A percentile compares a stretch with the other conserved stretches of the same genome.
These are phyloP conservation scores for Tilletia walkeri DNA, from an alignment of 1,284 basidiomycete species.

Conservation along the genomic window DNA sequence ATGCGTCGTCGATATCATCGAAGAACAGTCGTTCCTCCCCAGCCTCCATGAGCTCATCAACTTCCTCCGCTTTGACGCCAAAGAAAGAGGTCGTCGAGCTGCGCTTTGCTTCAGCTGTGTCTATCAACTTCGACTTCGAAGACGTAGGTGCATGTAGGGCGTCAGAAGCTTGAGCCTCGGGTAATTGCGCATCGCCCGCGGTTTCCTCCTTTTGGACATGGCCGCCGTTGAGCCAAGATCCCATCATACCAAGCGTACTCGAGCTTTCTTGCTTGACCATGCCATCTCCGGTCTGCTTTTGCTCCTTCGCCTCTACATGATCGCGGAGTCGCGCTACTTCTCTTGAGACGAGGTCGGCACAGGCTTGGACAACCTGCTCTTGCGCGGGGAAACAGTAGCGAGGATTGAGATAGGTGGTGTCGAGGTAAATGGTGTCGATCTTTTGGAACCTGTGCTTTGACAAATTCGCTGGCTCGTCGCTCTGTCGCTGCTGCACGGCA, in stretches of 20 bases:
- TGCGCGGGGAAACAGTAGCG: slow-evolving; percentile 95
- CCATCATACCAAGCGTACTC: neutral
- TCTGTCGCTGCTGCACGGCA: too few species aligned
- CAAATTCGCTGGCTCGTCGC: too few species aligned
- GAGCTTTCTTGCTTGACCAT: neutral
- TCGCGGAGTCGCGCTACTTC: slow-evolving; percentile 58
- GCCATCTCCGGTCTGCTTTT: neutral
- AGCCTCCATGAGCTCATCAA: neutral
- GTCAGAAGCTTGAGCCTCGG: neutral
- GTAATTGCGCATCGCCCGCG: neutral
- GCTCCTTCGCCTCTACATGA: neutral
- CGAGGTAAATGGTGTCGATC: slow-evolving; percentile 86
- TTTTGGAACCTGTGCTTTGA: slow-evolving; percentile 34
- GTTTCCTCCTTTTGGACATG: neutral
- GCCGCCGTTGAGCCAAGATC: slow-evolving; percentile 7
- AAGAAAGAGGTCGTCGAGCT: too few species aligned
- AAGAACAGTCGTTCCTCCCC: neutral
- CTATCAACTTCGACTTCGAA: too few species aligned
- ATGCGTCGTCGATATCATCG: slow-evolving; percentile 7
- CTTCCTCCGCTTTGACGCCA: neutral
- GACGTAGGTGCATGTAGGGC: too few species aligned
- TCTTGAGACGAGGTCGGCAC: slow-evolving; percentile 74
- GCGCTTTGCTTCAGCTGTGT: too few species aligned
- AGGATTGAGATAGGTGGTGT: slow-evolving; percentile 93
- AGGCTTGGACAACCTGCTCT: slow-evolving; percentile 84